Evolutionary conservation across 2,329 filamentous ascomycete species (phyloP), one percentile per base, ranked within the genome.

Genomic region (Trichoderma semiorbis): DNA sequence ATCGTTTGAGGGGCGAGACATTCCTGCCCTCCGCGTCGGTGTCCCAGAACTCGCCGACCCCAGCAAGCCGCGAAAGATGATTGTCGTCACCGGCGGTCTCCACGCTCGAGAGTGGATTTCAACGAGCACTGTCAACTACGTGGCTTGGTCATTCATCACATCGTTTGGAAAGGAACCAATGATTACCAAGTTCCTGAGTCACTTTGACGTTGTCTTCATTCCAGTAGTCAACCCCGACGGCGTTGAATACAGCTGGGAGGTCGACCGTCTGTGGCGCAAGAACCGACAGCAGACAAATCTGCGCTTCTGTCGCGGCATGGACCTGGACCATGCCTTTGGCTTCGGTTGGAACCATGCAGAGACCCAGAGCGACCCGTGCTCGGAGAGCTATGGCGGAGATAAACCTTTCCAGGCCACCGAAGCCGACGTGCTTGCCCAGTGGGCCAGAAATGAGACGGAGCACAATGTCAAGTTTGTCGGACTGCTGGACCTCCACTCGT

Each of bases 81-180:
- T 97, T 71, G 84, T 97, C 65, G 85, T 99, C 24, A 91, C 91
- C 5, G 96, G 94, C 69, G 95, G 95, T 63, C 86, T 93, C n/a
- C 96, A 98, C 80, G 95, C 95, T 3, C 89, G 96, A 47, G 96
- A 99, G 84, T 99, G 96, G 96, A 97, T 99, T 75, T 93, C 94
- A 61, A 94, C 92, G 1, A 96, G 92, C 77, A 97, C 94, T 0
- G 93, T 97, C 67, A 97, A 92, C 77, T 98, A 97, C 77, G 84
- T 97, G 34, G 94, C 95, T 11, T 97, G 96, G 88, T 93, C 90
- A 18, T 86, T 98, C 62, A 93, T 97, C 77, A 95, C 92, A 1
- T 89, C 90, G 5, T 97, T 95, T 80, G 93, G 92, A 73, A 93
- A 93, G 75, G 85, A 88, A 81, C 87, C 78, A 74, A 86, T 84